These are phyloP conservation scores for Cutaneotrichosporon sp. DNA, from an alignment of 1,284 basidiomycete species.

Conservation along the genomic window DNA sequence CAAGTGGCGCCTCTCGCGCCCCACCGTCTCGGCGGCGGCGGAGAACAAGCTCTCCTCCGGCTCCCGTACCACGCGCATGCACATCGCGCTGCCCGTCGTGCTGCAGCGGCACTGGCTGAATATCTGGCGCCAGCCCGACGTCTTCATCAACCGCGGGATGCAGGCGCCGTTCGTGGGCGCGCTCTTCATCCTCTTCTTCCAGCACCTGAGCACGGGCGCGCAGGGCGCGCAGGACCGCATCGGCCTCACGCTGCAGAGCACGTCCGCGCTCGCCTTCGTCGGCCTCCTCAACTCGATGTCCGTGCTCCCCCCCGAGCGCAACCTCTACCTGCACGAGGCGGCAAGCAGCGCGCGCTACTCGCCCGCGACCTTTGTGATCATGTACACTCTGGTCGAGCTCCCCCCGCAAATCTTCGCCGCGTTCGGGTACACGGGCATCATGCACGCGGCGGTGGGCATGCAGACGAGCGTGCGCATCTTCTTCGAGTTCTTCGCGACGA, in stretches of 20 bases:
- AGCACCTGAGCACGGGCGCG: slow-evolving; percentile 48
- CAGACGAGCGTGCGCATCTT: slow-evolving; percentile 54
- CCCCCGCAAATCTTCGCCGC: slow-evolving; percentile 49
- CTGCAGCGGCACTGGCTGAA: slow-evolving; percentile 52
- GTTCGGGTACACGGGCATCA: slow-evolving; percentile 41
- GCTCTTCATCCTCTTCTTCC: slow-evolving; percentile 55
- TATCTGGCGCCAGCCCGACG: slow-evolving; percentile 50
- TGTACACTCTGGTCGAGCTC: slow-evolving; percentile 55
- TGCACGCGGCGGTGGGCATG: slow-evolving; percentile 54
- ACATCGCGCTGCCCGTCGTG: slow-evolving; percentile 51
- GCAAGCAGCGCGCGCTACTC: slow-evolving; percentile 53
- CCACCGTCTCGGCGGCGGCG: not conserved
- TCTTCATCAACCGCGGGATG: slow-evolving; percentile 52
- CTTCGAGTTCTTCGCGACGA: slow-evolving; percentile 54
- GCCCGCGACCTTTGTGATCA: slow-evolving; percentile 52
- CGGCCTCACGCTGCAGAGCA: slow-evolving; percentile 49
- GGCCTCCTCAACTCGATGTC: slow-evolving; percentile 55
- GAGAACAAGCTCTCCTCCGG: slow-evolving; percentile 16
- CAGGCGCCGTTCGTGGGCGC: slow-evolving; percentile 51
- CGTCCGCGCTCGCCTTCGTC: slow-evolving; percentile 45
- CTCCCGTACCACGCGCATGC: slow-evolving; percentile 45
- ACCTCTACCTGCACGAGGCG: slow-evolving; percentile 55
- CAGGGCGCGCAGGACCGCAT: slow-evolving; percentile 55
- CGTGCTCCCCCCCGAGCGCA: slow-evolving; percentile 55
- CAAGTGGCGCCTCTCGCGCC: not conserved